These are phyloP conservation scores for Penicillium waksmanii DNA, from an alignment of 495 filamentous ascomycete genomes.

Conservation along the genomic window DNA sequence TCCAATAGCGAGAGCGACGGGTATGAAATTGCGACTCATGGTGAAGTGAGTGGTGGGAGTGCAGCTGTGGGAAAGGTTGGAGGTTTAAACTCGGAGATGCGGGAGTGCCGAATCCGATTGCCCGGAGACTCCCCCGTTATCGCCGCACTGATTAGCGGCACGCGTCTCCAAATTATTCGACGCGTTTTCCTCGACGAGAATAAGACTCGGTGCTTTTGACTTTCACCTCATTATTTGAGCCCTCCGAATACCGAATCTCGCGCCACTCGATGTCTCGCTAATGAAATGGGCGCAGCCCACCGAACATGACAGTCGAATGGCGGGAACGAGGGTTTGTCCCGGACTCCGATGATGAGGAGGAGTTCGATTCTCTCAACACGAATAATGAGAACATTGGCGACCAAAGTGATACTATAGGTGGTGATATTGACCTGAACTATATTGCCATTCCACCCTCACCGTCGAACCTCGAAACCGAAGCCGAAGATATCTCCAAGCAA, in stretches of 20 bases:
- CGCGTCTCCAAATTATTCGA: conserved; percentile 32
- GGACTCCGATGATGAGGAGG: conserved; percentile 65
- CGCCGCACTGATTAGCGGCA: conserved; percentile 13
- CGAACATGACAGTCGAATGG: conserved; percentile 61
- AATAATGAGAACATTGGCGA: conserved; percentile 19
- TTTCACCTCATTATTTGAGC: neutral
- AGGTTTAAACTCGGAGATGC: conserved; percentile 18
- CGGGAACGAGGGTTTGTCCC: conserved; percentile 63
- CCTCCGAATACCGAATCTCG: neutral
- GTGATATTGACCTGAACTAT: conserved; percentile 23
- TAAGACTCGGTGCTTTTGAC: neutral
- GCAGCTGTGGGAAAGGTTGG: neutral
- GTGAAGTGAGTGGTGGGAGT: conserved; percentile 3
- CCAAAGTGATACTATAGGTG: conserved; percentile 5
- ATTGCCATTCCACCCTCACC: conserved; percentile 19
- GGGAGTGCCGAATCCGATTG: neutral
- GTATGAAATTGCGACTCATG: conserved; percentile 49
- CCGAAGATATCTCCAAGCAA: conserved; percentile 5
- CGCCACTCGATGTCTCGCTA: conserved; percentile 34
- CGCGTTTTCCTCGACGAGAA: conserved; percentile 27
- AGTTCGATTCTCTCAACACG: conserved; percentile 42
- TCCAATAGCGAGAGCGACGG: conserved; percentile 43
- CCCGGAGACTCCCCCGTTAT: conserved; percentile 20
- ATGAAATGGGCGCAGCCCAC: conserved; percentile 47
- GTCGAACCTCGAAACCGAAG: neutral